Conservation (phyloP, 139 green algal genomes). For the Chlorella sp. region DNA sequence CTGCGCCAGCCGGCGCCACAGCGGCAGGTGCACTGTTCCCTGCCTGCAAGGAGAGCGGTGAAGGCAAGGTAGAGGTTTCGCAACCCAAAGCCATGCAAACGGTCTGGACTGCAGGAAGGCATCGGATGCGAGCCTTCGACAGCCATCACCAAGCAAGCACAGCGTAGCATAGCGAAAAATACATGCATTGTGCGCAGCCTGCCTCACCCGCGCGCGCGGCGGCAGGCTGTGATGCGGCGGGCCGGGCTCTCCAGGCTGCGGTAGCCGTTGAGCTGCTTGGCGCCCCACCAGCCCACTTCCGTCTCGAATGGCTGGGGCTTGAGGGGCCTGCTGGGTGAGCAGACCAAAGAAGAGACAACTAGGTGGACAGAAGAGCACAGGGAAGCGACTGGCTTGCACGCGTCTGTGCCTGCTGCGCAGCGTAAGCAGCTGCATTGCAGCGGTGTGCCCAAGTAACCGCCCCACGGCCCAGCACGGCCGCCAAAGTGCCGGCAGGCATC, state of each 20-base stretch:
- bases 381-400: too few relatives aligned
- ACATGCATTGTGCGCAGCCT: not conserved
- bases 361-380: too few relatives aligned
- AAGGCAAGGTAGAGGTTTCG: not conserved
- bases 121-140: too few relatives aligned
- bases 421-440: too few relatives aligned
- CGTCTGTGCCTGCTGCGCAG: too few relatives aligned
- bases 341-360: too few relatives aligned
- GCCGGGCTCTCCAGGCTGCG: not conserved
- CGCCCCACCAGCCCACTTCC: conserved; percentile 48
- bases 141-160: too few relatives aligned
- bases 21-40: conserved; percentile 24
- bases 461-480: too few relatives aligned
- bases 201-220: conserved; percentile 4
- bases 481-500: too few relatives aligned
- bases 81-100: not conserved
- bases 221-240: not conserved
- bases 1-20: conserved; percentile 25
- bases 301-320: conserved; percentile 22
- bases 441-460: too few relatives aligned
- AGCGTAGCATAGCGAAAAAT: not conserved
- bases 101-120: too few relatives aligned
- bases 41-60: conserved; percentile 10
- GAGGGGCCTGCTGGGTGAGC: conserved; percentile 32
- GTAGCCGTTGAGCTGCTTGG: conserved; percentile 31